Evolutionary conservation across 2,329 filamentous ascomycete species (phyloP).

Genomic region (Dactylellina drechsleri): DNA sequence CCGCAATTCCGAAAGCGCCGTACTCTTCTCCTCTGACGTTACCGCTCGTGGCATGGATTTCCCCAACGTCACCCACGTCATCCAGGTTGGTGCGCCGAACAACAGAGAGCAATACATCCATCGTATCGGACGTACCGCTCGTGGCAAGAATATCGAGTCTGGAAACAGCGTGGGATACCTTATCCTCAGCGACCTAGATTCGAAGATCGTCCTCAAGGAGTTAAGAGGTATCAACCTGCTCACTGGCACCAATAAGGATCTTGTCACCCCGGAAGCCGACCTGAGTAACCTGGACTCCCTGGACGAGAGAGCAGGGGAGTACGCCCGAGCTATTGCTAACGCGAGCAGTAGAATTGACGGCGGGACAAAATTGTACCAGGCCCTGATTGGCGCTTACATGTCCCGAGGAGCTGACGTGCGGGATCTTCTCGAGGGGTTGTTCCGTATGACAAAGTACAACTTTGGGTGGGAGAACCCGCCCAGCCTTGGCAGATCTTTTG

Average conservation of each 20-base stretch:
- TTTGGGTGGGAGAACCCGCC: conserved; percentile 31
- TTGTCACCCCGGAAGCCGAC: conserved; percentile 66
- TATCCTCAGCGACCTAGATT: conserved; percentile 68
- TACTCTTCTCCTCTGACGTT: conserved; percentile 82
- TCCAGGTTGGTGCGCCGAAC: conserved; percentile 74
- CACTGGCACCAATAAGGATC: conserved; percentile 60
- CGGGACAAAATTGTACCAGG: background rate
- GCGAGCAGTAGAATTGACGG: conserved; percentile 26
- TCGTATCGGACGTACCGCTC: conserved; percentile 78
- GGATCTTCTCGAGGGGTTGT: conserved; percentile 11
- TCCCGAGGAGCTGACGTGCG: background rate
- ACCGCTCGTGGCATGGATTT: conserved; percentile 86
- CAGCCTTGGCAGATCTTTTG: conserved; percentile 5
- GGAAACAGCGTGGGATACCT: conserved; percentile 71
- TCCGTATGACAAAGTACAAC: conserved; percentile 36
- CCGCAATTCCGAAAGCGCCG: conserved; percentile 67
- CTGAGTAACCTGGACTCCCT: conserved; percentile 43
- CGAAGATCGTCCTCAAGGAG: conserved; percentile 64
- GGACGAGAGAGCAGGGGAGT: conserved; percentile 14
- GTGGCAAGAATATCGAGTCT: conserved; percentile 67
- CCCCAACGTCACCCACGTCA: conserved; percentile 80
- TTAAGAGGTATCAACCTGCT: conserved; percentile 67
- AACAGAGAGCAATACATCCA: conserved; percentile 79
- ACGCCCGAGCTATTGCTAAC: conserved; percentile 32
- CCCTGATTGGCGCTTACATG: conserved; percentile 19